Evolutionary conservation across 208 protist genomes (phyloP), one percentile per base, ranked within the genome.

Genomic region (Tritrichomonas foetus): DNA sequence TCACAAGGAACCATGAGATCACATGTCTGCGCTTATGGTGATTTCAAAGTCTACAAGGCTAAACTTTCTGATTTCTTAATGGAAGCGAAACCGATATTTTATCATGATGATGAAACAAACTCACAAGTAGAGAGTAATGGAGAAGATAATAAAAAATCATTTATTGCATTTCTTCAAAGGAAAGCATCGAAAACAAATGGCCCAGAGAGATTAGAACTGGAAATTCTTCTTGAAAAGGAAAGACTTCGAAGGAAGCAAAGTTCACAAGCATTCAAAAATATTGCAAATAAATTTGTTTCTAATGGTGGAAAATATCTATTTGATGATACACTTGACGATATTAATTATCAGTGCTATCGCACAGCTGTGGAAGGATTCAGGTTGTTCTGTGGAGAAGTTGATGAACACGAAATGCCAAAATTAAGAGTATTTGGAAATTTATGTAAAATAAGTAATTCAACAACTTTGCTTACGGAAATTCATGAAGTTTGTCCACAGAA

Each of bases 351-450:
- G 3, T 82, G 74, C 74, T 82, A 82, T 82, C 3, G 74, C 16
- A 82, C 74, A 50, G 74, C 74, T n/a, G 41, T 82, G 3, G 74
- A 82, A 53, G 74, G 74, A 8, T 82, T 82, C 74, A 33, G 74
- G 30, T 47, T 36, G 20, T 82, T 53, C 41, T 82, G 74, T 44
- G 74, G 74, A n/a, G 74, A 82, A 82, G 41, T 82, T 53, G 74
- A 82, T 53, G 74, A 82, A 53, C n/a, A 82, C 30, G 74, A 82
- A 41, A 9, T 82, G 22, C 1, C 74, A 2, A 82, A 82, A 41
- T 30, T 82, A 20, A 47, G 41, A 8, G n/a, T 50, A 9, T 82
- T 82, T 36, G 41, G 20, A n/a, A 25, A 82, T 3, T 36, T 82
- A 11, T 82, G 74, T 36, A 50, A 50, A 25, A 20, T 14, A 8